These are phyloP conservation scores for Akanthomyces uredinophilus DNA, from an alignment of 2,329 filamentous ascomycete species.

Conservation along the genomic window DNA sequence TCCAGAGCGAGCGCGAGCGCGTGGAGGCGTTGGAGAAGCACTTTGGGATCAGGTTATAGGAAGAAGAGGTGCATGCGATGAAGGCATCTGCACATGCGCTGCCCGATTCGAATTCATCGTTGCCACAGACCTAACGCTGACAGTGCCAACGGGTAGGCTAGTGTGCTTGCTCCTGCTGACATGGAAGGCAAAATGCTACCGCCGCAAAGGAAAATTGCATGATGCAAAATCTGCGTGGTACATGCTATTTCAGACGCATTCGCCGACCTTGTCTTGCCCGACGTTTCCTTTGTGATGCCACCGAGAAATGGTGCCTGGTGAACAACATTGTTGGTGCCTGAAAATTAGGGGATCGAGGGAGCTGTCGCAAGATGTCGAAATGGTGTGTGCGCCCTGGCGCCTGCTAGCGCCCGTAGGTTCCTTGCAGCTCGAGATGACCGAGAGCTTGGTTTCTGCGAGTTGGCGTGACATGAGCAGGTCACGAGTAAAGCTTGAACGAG, in stretches of 20 bases:
- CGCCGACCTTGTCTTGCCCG: neutral
- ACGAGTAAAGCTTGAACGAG: too few species aligned
- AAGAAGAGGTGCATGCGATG: neutral
- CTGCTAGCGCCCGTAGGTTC: neutral
- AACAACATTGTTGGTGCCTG: neutral
- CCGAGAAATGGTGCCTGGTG: neutral
- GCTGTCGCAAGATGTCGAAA: neutral
- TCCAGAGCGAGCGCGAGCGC: conserved; percentile 1
- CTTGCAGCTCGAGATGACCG: neutral
- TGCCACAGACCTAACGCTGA: neutral
- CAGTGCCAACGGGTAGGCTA: neutral
- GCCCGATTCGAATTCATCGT: neutral
- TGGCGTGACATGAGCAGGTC: neutral
- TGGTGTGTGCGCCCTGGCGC: neutral
- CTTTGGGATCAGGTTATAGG: neutral
- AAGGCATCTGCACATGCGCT: neutral
- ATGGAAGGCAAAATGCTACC: neutral
- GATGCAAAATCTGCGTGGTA: neutral
- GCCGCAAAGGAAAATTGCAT: neutral
- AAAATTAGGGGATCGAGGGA: neutral
- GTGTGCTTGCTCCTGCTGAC: neutral
- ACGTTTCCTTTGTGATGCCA: neutral
- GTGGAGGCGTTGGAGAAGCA: neutral
- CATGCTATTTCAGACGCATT: neutral
- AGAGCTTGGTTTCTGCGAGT: neutral